Conservation (phyloP, 495 filamentous ascomycete species). For the Penicillium mononematosum region DNA sequence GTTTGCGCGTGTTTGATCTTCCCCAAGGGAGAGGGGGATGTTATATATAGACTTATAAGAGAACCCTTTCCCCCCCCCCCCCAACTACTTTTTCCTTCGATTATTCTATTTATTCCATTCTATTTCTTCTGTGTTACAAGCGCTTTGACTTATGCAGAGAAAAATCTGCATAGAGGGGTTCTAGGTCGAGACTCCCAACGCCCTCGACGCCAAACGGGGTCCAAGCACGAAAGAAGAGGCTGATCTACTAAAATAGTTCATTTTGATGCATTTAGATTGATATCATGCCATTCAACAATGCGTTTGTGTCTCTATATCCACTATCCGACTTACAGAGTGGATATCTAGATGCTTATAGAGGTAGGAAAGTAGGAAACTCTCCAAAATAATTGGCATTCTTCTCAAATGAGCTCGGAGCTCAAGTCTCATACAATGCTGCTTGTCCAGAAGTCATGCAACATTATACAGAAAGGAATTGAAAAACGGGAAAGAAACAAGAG, state of each 20-base stretch:
- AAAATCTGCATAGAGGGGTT: slow-evolving; percentile 13
- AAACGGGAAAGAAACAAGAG: slow-evolving; percentile 20
- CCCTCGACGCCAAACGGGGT: slow-evolving; percentile 12
- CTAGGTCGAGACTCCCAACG: slow-evolving; percentile 13
- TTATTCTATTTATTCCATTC: not conserved
- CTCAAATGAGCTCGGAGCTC: not conserved
- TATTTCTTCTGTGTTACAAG: not conserved
- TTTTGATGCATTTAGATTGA: slow-evolving; percentile 1
- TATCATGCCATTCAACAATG: not conserved
- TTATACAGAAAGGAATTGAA: slow-evolving; percentile 11
- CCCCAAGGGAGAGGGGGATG: slow-evolving; percentile 6
- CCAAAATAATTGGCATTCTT: slow-evolving; percentile 8
- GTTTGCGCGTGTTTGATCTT: slow-evolving; percentile 32
- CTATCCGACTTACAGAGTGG: not conserved
- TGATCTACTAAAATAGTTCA: not conserved
- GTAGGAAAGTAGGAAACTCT: not conserved
- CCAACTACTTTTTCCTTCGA: no score
- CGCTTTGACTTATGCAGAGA: slow-evolving; percentile 9
- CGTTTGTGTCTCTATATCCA: slow-evolving; percentile 1
- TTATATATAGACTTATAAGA: slow-evolving; percentile 20
- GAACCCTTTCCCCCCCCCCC: no score
- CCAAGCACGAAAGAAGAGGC: slow-evolving; percentile 10
- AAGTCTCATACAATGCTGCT: slow-evolving; percentile 3
- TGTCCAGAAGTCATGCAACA: not conserved
- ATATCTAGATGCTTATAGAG: not conserved